Conservation (phyloP, 139 green algal genomes). For the Chlamydomonas sp. region DNA sequence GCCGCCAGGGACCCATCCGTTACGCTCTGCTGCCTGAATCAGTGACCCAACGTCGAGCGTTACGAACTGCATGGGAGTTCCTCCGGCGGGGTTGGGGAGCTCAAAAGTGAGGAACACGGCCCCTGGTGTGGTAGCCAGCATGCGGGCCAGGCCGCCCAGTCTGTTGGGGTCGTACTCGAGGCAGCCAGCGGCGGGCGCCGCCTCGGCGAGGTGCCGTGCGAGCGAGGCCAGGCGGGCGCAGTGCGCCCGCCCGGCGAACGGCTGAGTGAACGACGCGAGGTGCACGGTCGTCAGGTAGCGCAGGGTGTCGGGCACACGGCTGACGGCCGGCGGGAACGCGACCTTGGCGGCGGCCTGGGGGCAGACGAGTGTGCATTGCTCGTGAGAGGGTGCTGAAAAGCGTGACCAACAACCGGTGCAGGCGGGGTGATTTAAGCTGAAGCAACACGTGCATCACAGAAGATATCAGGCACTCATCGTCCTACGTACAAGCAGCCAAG, state of each 20-base stretch:
- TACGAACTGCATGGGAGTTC: neutral
- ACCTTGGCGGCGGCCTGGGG: neutral
- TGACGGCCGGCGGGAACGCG: neutral
- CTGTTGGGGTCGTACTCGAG: constrained; percentile 4
- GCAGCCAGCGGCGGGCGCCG: neutral
- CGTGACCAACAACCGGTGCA: too few species aligned
- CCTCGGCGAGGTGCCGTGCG: neutral
- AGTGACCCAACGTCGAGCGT: constrained; percentile 15
- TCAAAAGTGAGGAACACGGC: neutral
- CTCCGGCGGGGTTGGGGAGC: neutral
- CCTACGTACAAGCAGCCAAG: neutral
- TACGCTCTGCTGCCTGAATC: neutral
- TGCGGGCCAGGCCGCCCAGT: neutral
- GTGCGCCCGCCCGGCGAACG: constrained; percentile 18
- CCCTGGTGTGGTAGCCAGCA: neutral
- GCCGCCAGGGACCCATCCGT: neutral
- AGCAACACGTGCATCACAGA: too few species aligned
- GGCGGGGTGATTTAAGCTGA: too few species aligned
- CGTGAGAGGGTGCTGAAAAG: too few species aligned
- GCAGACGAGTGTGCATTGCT: too few species aligned
- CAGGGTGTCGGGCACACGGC: neutral
- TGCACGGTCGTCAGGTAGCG: neutral
- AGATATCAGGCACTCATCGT: too few species aligned
- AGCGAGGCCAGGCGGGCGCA: neutral
- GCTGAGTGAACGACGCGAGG: neutral